A percentile compares a stretch with the other conserved stretches of the same genome.
Conservation (phyloP, 202 grass and related monocot species). For the Setaria italica region DNA sequence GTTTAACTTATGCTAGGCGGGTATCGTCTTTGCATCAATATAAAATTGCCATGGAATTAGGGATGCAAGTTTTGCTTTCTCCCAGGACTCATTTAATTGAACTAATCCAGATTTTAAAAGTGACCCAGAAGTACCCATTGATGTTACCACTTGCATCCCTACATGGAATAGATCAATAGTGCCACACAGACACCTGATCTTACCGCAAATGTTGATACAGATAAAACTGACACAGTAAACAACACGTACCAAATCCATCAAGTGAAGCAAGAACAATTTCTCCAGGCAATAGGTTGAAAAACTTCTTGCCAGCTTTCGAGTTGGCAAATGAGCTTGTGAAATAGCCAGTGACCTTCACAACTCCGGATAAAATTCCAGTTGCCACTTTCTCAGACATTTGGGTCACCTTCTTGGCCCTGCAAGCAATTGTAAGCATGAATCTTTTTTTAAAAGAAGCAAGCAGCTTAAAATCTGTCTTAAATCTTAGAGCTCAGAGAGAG, state of each 20-base stretch:
- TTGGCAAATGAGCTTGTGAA: slow-evolving; percentile 68
- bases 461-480: not conserved
- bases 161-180: not conserved
- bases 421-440: slow-evolving; percentile 3
- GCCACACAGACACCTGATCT: not conserved
- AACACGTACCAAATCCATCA: slow-evolving; percentile 85
- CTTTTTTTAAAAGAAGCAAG: not conserved
- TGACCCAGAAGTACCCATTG: not conserved
- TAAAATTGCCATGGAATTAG: not conserved
- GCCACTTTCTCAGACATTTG: slow-evolving; percentile 87
- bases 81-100: not conserved
- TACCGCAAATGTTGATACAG: not conserved
- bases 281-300: slow-evolving; percentile 63
- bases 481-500: not conserved
- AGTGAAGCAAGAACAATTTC: slow-evolving; percentile 92
- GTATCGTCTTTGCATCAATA: not conserved
- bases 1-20: slow-evolving; percentile 3
- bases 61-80: not conserved
- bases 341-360: slow-evolving; percentile 80
- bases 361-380: slow-evolving; percentile 71
- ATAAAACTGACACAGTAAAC: slow-evolving; percentile 2
- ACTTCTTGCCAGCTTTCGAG: slow-evolving; percentile 82
- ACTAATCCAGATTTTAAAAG: not conserved
- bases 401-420: slow-evolving; percentile 78
- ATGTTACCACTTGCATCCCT: not conserved